Evolutionary conservation across 2,329 filamentous ascomycete species (phyloP), one percentile per base, ranked within the genome.

Genomic region (Aotearoamyces nothofagi): DNA sequence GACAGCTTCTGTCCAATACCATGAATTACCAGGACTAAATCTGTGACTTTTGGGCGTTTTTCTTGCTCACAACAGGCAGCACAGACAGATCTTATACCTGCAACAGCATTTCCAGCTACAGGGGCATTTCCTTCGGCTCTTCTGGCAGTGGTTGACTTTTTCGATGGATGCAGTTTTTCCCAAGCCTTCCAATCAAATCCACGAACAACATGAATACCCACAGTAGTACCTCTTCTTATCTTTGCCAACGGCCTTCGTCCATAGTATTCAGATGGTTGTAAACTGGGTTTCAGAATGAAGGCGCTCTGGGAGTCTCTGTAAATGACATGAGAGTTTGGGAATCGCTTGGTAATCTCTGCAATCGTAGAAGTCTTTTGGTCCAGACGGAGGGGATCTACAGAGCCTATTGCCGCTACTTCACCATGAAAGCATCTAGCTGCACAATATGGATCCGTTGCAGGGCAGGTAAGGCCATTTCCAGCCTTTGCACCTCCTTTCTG

Each of bases 1-100:
- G 86, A 92, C 27, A 96, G 66, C 50, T 98, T 96, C 51, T 98
- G 90, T 0, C 90, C 90, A 38, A 98, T 96, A 2, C 90, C 90
- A 45, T 98, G 90, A 24, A 90, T 80, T 7, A 96, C 82, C 4
- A 98, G 63, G 2, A 96, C 69, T 5, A 98, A 60, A 46, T 98
- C 90, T 1, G 79, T 87, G 4, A 92, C 80, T 35, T 74, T 71
- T 2, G 73, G 73, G 15, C 62, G 61, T 23, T 69, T 60, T 47
- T 72, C 64, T 49, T 82, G 62, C 40, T 69, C 57, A 47, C 63
- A 54, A 54, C 82, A 78, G 44, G 74, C 65, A 38, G 60, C 42
- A 51, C 75, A 71, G 8, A 44, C 27, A 23, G 29, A 34, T 15
- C 24, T 22, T 22, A 41, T 43, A 5, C 24, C 29, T n/a, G 16